Conservation (phyloP, 164 flowering plant genomes). For the Vitis amurensis region DNA sequence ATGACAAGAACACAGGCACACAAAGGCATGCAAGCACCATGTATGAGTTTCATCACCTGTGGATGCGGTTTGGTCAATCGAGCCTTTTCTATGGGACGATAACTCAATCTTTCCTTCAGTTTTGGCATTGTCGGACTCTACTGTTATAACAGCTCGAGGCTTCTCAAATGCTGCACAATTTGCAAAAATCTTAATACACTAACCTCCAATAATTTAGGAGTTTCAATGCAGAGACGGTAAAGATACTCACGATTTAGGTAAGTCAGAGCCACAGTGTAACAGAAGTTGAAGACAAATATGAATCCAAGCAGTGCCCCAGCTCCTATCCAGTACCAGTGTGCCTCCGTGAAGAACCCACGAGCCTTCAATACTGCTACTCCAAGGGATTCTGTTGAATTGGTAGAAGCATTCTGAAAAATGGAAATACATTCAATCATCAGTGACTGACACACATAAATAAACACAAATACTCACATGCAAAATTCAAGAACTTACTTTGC, state of each 20-base stretch:
- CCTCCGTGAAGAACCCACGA: too few relatives aligned
- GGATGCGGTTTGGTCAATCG: not conserved
- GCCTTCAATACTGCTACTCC: too few relatives aligned
- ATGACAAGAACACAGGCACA: too few relatives aligned
- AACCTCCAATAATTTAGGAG: not conserved
- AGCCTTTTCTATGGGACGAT: not conserved
- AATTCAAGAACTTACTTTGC: too few relatives aligned
- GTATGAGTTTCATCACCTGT: slow-evolving; percentile 2
- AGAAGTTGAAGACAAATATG: slow-evolving; percentile 18
- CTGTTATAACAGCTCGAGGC: slow-evolving; percentile 15
- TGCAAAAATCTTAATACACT: not conserved
- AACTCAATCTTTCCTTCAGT: slow-evolving; percentile 13
- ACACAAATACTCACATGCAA: too few relatives aligned
- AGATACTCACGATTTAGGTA: slow-evolving; percentile 31
- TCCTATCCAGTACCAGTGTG: too few relatives aligned
- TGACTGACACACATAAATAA: too few relatives aligned
- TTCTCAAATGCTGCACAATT: slow-evolving; percentile 1
- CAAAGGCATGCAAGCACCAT: too few relatives aligned
- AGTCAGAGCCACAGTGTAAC: slow-evolving; percentile 21
- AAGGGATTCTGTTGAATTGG: too few relatives aligned
- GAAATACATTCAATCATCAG: too few relatives aligned
- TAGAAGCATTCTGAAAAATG: too few relatives aligned
- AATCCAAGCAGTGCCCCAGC: too few relatives aligned
- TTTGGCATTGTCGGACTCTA: slow-evolving; percentile 15
- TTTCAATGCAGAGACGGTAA: not conserved